Evolutionary conservation across 768 basidiomycete species (phyloP).

Genomic region (Aureoboletus auriporus): DNA sequence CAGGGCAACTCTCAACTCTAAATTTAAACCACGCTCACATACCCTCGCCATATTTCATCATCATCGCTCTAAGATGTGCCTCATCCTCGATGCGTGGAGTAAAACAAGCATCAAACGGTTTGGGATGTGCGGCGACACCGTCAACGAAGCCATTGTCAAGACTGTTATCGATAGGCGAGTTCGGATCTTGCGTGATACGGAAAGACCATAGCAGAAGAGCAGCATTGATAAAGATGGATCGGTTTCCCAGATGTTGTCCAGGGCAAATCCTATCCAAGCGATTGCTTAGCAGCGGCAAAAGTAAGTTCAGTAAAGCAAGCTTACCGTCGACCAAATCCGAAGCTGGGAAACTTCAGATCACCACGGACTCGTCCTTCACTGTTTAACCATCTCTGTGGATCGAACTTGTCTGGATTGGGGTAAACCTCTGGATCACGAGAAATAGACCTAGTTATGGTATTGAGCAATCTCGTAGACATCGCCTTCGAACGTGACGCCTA

Average conservation of each 20-base stretch:
- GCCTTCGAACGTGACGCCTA: not conserved
- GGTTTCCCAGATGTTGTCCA: constrained; percentile 57
- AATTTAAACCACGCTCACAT: not conserved
- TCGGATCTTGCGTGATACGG: constrained; percentile 46
- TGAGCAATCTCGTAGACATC: not conserved
- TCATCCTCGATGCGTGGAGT: too few species aligned
- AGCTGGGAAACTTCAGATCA: constrained; percentile 48
- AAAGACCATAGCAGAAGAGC: constrained; percentile 67
- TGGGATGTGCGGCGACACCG: constrained; percentile 59
- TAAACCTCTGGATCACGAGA: constrained; percentile 54
- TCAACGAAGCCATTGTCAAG: constrained; percentile 50
- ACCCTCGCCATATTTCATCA: constrained; percentile 23
- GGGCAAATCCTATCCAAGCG: constrained; percentile 47
- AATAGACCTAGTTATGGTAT: constrained; percentile 38
- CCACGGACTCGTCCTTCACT: constrained; percentile 38
- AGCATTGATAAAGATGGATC: constrained; percentile 63
- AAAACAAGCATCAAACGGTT: constrained; percentile 57
- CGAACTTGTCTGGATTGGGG: constrained; percentile 55
- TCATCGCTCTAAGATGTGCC: constrained; percentile 17
- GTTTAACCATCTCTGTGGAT: constrained; percentile 54
- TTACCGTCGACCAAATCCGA: constrained; percentile 51
- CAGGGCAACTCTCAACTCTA: too few species aligned
- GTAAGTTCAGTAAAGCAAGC: not conserved
- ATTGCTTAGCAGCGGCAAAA: not conserved
- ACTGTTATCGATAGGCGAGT: constrained; percentile 50